Evolutionary conservation across 768 basidiomycete genomes (phyloP), one percentile per base, ranked within the genome.

Genomic region (Cystobasidiopsis lactophilus): DNA sequence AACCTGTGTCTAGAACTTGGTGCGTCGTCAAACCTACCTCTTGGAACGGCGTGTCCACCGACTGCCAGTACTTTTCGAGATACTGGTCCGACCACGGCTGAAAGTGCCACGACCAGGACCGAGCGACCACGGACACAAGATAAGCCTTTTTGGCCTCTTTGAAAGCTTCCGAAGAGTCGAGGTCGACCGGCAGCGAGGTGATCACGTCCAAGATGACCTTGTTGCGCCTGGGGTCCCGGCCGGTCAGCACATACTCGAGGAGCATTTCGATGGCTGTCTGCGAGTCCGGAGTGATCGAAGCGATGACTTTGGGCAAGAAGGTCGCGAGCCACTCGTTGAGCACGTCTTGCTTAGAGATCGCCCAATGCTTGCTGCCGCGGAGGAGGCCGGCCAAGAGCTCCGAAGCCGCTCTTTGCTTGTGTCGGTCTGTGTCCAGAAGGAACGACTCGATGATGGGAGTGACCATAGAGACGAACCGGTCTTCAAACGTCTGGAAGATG

Each of bases 391-490:
- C 26, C 24, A 50, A 24, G 44, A 56, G 52, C 65, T 93, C 86
- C 3, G 84, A 84, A 9, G 82, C 78, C 2, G 82, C 85, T 29
- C 86, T 73, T 63, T 85, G 85, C 67, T 85, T 84, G 67, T 89
- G 80, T 55, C 83, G 79, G 57, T 82, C 77, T 14, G 79, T 75
- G 60, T 82, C 74, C n/a, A 82, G 66, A 30, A 71, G 71, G 7
- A 7, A 16, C 51, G 79, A 77, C 35, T 54, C 55, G 50, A 85
- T 62, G 1, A 75, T 72, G 0, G 77, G 77, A 54, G 69, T 73
- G 54, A 84, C 68, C 0, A 70, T 70, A 51, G 75, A 71, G 51
- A 83, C 75, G 1, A 81, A 77, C 51, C 75, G 75, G 57, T 79
- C 77, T 60, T 79, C 80, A 14, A 47, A 23, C 3, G 13, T 29